These are phyloP conservation scores for Populus hybrid DNA, from an alignment of 441 rosid species.

Conservation along the genomic window DNA sequence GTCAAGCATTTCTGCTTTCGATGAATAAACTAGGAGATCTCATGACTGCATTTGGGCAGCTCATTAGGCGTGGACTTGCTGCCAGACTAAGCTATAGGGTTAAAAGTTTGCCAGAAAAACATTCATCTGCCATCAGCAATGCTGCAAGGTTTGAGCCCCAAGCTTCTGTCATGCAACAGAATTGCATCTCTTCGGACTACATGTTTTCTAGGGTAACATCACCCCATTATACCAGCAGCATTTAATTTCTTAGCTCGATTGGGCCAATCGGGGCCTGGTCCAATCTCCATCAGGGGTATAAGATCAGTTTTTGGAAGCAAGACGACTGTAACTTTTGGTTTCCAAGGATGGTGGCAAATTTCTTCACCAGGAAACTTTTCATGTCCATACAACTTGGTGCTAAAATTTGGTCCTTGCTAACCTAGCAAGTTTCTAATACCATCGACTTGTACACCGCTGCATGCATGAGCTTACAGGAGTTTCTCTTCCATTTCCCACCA, in stretches of 20 bases:
- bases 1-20: neutral
- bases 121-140: neutral
- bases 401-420: no score
- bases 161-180: neutral
- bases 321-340: no score
- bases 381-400: no score
- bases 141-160: neutral
- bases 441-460: no score
- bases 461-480: neutral
- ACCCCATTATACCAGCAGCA: neutral
- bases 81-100: neutral
- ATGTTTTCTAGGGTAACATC: neutral
- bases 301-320: neutral
- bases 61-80: neutral
- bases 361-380: no score
- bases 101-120: neutral
- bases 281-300: no score
- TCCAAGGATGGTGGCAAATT: no score
- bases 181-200: neutral
- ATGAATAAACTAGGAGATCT: neutral
- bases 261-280: no score
- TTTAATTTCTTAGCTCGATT: no score
- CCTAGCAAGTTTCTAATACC: no score
- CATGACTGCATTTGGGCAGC: neutral
- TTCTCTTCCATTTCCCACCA: neutral